Evolutionary conservation across 1,284 basidiomycete species (phyloP).

Genomic region (Ustilago bromivora): DNA sequence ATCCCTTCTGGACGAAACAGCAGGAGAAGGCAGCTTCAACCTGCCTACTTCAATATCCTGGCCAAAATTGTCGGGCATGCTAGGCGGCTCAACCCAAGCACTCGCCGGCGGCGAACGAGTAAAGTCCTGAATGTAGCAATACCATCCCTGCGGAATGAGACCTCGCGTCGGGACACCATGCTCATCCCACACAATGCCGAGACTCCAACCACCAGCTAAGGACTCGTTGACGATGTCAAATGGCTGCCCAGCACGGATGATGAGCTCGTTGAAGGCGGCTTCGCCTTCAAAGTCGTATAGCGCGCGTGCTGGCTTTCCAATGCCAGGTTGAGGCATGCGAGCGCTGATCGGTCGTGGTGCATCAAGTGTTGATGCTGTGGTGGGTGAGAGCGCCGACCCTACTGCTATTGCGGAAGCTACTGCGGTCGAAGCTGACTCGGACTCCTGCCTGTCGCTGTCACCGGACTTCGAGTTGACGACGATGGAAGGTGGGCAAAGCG

Average conservation of each 20-base stretch:
- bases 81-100: slow-evolving; percentile 15
- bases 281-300: slow-evolving; percentile 61
- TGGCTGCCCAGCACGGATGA: slow-evolving; percentile 47
- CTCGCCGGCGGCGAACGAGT: slow-evolving; percentile 34
- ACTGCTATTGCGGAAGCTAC: not conserved
- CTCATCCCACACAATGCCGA: slow-evolving; percentile 47
- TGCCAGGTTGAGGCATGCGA: slow-evolving; percentile 28
- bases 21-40: slow-evolving; percentile 7
- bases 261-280: slow-evolving; percentile 58
- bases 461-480: slow-evolving; percentile 12
- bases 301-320: slow-evolving; percentile 55
- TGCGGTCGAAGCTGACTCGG: not conserved
- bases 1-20: slow-evolving; percentile 1
- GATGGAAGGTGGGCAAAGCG: slow-evolving; percentile 20
- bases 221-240: slow-evolving; percentile 61
- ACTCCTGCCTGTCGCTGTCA: not conserved
- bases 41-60: not conserved
- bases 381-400: not conserved
- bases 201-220: slow-evolving; percentile 60
- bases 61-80: slow-evolving; percentile 5
- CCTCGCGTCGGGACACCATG: slow-evolving; percentile 44
- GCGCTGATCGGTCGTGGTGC: slow-evolving; percentile 18
- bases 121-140: slow-evolving; percentile 57
- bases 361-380: slow-evolving; percentile 6
- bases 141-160: slow-evolving; percentile 60